Percentiles rank a stretch among this genome's conserved stretches.
Evolutionary conservation across 257 asterid genomes (phyloP).

Genomic region (Solanum chilense): DNA sequence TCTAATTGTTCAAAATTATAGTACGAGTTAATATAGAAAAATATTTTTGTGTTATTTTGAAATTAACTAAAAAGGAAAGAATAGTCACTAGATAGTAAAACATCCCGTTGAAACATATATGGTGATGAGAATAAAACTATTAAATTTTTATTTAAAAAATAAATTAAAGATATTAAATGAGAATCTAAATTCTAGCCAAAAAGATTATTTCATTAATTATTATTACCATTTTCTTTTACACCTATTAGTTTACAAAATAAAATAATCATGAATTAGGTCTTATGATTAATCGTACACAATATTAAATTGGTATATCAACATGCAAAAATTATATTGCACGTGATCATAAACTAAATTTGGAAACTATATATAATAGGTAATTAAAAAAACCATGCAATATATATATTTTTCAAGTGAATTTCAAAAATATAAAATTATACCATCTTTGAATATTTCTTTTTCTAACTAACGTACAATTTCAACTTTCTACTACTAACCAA

Average conservation of each 20-base stretch:
- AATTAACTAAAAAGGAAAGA: background rate
- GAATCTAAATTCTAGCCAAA: background rate
- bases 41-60: background rate
- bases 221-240: background rate
- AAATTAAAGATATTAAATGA: background rate
- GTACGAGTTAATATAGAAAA: background rate
- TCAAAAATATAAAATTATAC: background rate
- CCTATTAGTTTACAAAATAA: background rate
- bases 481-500: background rate
- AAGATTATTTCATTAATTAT: background rate
- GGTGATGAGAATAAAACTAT: background rate
- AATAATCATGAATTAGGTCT: background rate
- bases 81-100: rapidly evolving
- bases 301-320: background rate
- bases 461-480: background rate
- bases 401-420: background rate
- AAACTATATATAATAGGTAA: background rate
- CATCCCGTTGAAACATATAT: too few relatives aligned
- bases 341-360: background rate
- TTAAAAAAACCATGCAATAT: background rate
- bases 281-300: background rate
- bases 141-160: too few relatives aligned
- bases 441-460: background rate
- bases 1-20: background rate
- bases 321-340: background rate